These are phyloP conservation scores for Gypsophila paniculata DNA, from an alignment of 179 eudicot species.

Conservation along the genomic window DNA sequence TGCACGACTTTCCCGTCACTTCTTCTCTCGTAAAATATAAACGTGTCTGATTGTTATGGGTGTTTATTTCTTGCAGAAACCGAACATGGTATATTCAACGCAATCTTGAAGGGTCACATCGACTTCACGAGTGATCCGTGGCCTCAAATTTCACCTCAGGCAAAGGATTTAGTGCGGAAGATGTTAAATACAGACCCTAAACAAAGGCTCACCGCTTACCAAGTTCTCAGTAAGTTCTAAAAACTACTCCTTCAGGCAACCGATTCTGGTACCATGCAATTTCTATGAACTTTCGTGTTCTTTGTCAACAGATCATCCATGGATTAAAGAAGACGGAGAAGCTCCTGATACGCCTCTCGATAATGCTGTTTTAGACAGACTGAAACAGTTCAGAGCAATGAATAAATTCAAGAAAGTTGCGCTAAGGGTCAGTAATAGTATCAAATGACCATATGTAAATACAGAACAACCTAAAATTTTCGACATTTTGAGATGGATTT, in stretches of 20 bases:
- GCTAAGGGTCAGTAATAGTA: conserved; percentile 44
- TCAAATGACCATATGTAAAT: too few relatives aligned
- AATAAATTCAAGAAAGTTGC: conserved; percentile 81
- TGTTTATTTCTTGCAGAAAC: conserved; percentile 40
- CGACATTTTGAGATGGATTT: background rate
- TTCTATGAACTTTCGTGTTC: background rate
- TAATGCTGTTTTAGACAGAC: conserved; percentile 57
- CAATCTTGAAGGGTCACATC: conserved; percentile 61
- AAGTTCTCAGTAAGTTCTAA: conserved; percentile 57
- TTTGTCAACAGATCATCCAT: conserved; percentile 54
- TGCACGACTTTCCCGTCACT: background rate
- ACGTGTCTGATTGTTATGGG: background rate
- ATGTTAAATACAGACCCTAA: conserved; percentile 66
- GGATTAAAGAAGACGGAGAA: conserved; percentile 87
- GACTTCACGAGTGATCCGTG: conserved; percentile 73
- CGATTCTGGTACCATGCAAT: background rate
- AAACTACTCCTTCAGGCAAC: too few relatives aligned
- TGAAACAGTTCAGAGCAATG: conserved; percentile 76
- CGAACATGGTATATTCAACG: conserved; percentile 75
- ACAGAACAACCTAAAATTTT: too few relatives aligned
- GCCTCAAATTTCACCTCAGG: conserved; percentile 64
- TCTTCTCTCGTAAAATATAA: background rate
- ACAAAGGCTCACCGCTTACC: conserved; percentile 59
- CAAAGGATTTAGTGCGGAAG: conserved; percentile 65
- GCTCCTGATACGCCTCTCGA: conserved; percentile 79